Conservation (phyloP, 2,329 filamentous ascomycete genomes). For the Zopfia rhizophila region DNA sequence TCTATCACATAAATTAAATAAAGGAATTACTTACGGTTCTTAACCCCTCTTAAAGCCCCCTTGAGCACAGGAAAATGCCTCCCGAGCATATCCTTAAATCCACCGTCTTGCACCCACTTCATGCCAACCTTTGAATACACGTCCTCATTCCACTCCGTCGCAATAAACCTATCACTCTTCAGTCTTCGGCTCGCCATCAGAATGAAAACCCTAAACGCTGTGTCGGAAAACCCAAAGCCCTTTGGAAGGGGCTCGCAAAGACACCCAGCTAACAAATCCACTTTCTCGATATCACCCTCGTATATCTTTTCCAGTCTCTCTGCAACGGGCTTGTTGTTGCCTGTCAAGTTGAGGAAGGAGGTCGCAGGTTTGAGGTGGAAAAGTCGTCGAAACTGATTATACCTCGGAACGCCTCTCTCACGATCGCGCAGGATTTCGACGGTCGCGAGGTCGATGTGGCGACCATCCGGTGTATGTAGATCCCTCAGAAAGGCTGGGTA, state of each 20-base stretch:
- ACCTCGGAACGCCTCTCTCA: slow-evolving; percentile 59
- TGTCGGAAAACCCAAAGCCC: slow-evolving; percentile 61
- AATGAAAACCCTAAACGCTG: slow-evolving; percentile 60
- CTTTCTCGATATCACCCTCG: slow-evolving; percentile 53
- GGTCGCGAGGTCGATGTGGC: slow-evolving; percentile 56
- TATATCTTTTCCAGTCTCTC: slow-evolving; percentile 52
- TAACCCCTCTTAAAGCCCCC: slow-evolving; percentile 35
- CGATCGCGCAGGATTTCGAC: slow-evolving; percentile 61
- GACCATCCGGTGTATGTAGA: slow-evolving; percentile 54
- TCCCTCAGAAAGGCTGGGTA: slow-evolving; percentile 55
- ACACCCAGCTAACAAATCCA: slow-evolving; percentile 57
- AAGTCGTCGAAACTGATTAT: slow-evolving; percentile 58
- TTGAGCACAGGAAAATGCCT: slow-evolving; percentile 58
- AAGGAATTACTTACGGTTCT: slow-evolving; percentile 29
- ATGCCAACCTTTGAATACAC: slow-evolving; percentile 57
- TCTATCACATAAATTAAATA: background rate
- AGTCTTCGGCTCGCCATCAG: slow-evolving; percentile 56
- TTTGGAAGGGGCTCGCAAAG: slow-evolving; percentile 56
- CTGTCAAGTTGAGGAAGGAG: slow-evolving; percentile 55
- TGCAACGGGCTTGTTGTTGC: slow-evolving; percentile 51
- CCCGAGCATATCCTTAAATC: slow-evolving; percentile 56
- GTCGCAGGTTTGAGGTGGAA: slow-evolving; percentile 51
- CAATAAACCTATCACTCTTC: slow-evolving; percentile 60
- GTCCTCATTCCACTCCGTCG: slow-evolving; percentile 52
- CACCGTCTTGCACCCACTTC: slow-evolving; percentile 55